Conservation (phyloP, 1,284 basidiomycete genomes). For the Polyporus tsugae region DNA sequence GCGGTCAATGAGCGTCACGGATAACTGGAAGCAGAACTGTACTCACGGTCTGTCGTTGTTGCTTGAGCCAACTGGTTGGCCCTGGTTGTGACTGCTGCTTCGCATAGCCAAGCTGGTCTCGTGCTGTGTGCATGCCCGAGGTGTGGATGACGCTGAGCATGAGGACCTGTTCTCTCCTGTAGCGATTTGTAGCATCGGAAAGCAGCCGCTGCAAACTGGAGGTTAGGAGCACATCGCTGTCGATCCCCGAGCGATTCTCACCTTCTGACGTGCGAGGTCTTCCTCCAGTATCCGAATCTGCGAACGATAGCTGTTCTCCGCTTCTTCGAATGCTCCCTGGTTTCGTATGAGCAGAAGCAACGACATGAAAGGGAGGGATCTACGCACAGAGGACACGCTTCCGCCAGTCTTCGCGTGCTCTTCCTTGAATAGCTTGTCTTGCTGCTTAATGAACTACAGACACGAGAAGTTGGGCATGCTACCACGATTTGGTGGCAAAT, state of each 20-base stretch:
- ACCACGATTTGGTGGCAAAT: not conserved
- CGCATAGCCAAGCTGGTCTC: slow-evolving; percentile 55
- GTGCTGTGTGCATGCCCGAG: slow-evolving; percentile 69
- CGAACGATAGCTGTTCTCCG: slow-evolving; percentile 70
- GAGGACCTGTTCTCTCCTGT: slow-evolving; percentile 80
- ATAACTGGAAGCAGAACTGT: not conserved
- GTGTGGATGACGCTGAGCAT: slow-evolving; percentile 82
- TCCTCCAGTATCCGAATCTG: slow-evolving; percentile 79
- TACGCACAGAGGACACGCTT: slow-evolving; percentile 40
- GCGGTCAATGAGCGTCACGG: slow-evolving; percentile 24
- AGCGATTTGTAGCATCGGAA: slow-evolving; percentile 65
- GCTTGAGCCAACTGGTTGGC: slow-evolving; percentile 66
- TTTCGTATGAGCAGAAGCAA: not conserved
- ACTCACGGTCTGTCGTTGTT: slow-evolving; percentile 63
- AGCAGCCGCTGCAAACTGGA: slow-evolving; percentile 54
- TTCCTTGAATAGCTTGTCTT: slow-evolving; percentile 89
- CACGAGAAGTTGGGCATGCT: not conserved
- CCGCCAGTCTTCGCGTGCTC: slow-evolving; percentile 63
- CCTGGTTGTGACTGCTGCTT: slow-evolving; percentile 51
- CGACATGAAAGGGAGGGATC: not conserved
- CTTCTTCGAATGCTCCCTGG: slow-evolving; percentile 74
- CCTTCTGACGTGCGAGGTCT: slow-evolving; percentile 71
- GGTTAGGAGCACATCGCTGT: slow-evolving; percentile 2
- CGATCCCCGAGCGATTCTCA: not conserved
- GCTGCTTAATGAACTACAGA: slow-evolving; percentile 88